Evolutionary conservation across 306 rosid genomes (phyloP), one percentile per base, ranked within the genome.

Genomic region (Nissolia schottii): DNA sequence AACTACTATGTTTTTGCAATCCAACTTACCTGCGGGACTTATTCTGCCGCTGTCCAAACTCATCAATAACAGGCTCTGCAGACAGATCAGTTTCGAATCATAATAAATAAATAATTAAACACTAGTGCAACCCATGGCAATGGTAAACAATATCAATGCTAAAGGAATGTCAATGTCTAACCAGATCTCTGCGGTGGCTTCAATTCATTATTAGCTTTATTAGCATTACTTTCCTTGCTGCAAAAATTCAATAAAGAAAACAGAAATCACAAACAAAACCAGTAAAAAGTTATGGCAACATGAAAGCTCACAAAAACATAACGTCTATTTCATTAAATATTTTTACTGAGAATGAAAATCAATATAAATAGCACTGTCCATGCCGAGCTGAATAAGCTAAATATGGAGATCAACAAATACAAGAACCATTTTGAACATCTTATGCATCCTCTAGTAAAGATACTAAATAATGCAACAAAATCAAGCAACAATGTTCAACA

Each of bases 21-120:
- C 38, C 13, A 58, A 83, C 87, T 89, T 80, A 75, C 96, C 96
- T 89, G 70, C 97, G 94, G 57, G 97, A 94, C 82, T 92, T 92
- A 76, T 87, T 92, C 35, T 89, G 96, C 68, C 97, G 83, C 87
- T 85, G 94, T 74, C 92, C 94, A 78, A 86, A 85, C 70, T 92
- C 96, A 76, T 92, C 93, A 1, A 50, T 85, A 61, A 66, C 96
- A 73, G 77, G 77, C 71, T 92, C 97, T 92, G 87, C 56, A 60
- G 9, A 58, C 20, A 59, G 35, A 59, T 23, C 6, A 81, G 40
- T 45, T 56, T 49, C 59, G 31, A 54, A 64, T n/a, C n/a, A n/a
- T 45, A 50, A 4, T 18, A 62, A 64, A 23, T 76, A 43, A 79
- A 48, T 40, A 35, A n/a, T n/a, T n/a, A n/a, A n/a, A 27, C 8